Conservation (phyloP, 352 stramenopile species). For the Phytophthora sp. region DNA sequence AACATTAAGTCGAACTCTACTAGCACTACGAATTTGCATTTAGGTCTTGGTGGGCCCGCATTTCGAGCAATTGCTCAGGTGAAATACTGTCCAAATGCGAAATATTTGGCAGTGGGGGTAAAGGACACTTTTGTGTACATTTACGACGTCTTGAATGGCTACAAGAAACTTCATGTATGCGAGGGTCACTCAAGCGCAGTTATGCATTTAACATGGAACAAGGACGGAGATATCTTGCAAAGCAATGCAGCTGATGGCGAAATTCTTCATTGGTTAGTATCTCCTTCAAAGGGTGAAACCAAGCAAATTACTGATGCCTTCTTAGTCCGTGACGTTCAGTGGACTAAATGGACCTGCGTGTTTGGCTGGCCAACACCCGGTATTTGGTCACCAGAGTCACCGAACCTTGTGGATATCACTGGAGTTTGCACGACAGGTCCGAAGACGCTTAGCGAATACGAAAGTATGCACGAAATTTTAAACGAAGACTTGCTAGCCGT, state of each 20-base stretch:
- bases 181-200: constrained; percentile 85
- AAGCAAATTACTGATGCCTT: constrained; percentile 77
- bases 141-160: constrained; percentile 48
- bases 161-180: constrained; percentile 68
- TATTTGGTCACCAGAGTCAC: constrained; percentile 62
- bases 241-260: constrained; percentile 80
- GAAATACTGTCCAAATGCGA: constrained; percentile 61
- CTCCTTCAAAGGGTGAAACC: constrained; percentile 31
- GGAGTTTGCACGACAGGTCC: constrained; percentile 45
- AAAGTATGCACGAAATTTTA: neutral
- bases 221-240: constrained; percentile 77
- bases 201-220: constrained; percentile 89
- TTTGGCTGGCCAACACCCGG: constrained; percentile 73
- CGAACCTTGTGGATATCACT: constrained; percentile 59
- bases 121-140: constrained; percentile 77
- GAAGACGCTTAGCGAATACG: constrained; percentile 12
- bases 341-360: constrained; percentile 71
- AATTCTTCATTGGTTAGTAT: constrained; percentile 61
- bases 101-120: constrained; percentile 52
- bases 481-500: constrained; percentile 58
- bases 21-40: constrained; percentile 21
- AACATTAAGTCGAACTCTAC: constrained; percentile 31
- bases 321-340: constrained; percentile 58
- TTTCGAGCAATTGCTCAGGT: constrained; percentile 42
- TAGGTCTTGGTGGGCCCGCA: neutral